Conservation (phyloP, 345 rosid genomes). For the Nephelium lappaceum region DNA sequence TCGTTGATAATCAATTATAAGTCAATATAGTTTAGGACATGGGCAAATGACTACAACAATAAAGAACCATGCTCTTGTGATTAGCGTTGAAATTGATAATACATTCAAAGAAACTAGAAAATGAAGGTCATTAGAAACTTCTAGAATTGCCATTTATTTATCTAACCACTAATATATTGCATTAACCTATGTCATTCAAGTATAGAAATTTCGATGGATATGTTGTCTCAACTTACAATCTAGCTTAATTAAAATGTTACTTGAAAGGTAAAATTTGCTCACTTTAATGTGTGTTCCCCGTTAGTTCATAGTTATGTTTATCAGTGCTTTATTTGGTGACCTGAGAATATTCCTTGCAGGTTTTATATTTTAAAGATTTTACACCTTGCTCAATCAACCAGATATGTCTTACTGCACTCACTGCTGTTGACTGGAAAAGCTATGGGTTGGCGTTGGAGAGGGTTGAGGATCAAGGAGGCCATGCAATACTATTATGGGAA, state of each 20-base stretch:
- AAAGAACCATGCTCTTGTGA: not conserved
- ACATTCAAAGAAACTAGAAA: not conserved
- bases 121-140: not conserved
- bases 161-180: not conserved
- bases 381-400: constrained; percentile 53
- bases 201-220: not conserved
- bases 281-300: not conserved
- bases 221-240: not conserved
- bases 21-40: not conserved
- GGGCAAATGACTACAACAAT: not conserved
- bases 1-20: not conserved
- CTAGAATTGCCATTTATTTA: not conserved
- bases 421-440: constrained; percentile 77
- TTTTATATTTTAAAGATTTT: constrained; percentile 72
- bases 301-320: not conserved
- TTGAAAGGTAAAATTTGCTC: not conserved
- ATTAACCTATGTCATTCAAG: not conserved
- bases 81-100: not conserved
- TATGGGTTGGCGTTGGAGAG: constrained; percentile 66
- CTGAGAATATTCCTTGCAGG: constrained; percentile 47
- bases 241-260: not conserved
- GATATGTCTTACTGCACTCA: constrained; percentile 55
- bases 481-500: constrained; percentile 64
- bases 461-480: constrained; percentile 50
- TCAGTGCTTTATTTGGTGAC: constrained; percentile 12